Conservation (phyloP, 148 eudicot genomes). For the Rhododendron kiyosumense region DNA sequence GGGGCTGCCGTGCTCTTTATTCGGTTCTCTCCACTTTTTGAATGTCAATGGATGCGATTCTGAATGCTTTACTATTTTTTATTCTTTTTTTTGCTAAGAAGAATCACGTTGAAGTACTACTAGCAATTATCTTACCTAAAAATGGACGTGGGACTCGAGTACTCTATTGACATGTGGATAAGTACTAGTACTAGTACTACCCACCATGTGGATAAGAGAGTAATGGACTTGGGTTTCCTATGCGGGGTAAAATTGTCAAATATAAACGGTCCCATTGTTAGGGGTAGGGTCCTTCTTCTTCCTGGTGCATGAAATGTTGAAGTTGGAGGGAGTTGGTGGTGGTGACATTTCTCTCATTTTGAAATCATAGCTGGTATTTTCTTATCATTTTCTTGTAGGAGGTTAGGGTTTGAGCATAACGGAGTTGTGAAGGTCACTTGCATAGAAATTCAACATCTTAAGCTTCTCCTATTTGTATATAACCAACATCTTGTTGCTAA, state of each 20-base stretch:
- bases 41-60: constrained; percentile 15
- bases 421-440: too few relatives aligned
- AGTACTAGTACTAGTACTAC: not conserved
- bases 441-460: too few relatives aligned
- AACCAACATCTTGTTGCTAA: too few relatives aligned
- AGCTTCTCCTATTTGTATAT: too few relatives aligned
- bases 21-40: not conserved
- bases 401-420: too few relatives aligned
- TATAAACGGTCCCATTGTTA: not conserved
- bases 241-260: not conserved
- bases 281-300: not conserved
- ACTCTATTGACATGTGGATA: not conserved
- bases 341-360: too few relatives aligned
- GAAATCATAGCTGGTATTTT: too few relatives aligned
- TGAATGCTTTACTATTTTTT: not conserved
- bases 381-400: too few relatives aligned
- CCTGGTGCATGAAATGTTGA: not conserved
- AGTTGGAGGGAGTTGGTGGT: too few relatives aligned
- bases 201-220: not conserved
- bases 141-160: not conserved
- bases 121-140: not conserved
- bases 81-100: not conserved
- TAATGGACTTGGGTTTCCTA: not conserved
- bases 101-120: not conserved
- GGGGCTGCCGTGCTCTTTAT: not conserved